These are phyloP conservation scores for Apiosordaria backusii DNA, from an alignment of 495 filamentous ascomycete genomes.

Conservation along the genomic window DNA sequence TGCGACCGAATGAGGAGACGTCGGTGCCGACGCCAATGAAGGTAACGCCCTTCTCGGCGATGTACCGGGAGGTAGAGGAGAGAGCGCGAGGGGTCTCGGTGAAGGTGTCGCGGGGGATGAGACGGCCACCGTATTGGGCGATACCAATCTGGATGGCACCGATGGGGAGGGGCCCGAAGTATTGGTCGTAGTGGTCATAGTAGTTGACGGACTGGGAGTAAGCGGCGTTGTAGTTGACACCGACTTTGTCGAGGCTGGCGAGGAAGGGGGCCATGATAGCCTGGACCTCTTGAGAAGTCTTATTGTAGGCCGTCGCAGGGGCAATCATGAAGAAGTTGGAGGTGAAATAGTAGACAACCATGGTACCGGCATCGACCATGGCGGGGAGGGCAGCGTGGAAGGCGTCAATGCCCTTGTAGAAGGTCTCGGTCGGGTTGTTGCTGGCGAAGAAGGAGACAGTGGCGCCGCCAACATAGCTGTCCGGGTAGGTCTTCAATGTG, in stretches of 20 bases:
- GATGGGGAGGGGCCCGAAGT: constrained; percentile 40
- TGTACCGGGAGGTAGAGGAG: constrained; percentile 38
- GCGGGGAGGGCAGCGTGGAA: constrained; percentile 27
- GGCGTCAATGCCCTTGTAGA: constrained; percentile 36
- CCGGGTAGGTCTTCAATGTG: constrained; percentile 43
- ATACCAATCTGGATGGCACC: constrained; percentile 44
- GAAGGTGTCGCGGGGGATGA: constrained; percentile 55
- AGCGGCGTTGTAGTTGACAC: constrained; percentile 27
- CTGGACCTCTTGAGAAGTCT: constrained; percentile 34
- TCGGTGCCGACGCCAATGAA: constrained; percentile 37
- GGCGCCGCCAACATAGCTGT: constrained; percentile 31
- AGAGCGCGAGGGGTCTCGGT: constrained; percentile 29
- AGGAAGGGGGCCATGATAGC: constrained; percentile 35
- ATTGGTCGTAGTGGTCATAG: constrained; percentile 44
- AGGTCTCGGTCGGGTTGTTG: constrained; percentile 39
- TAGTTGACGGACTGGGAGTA: constrained; percentile 40
- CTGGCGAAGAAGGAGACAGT: constrained; percentile 30
- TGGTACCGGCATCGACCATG: constrained; percentile 28
- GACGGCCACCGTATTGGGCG: constrained; percentile 56
- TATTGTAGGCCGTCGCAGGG: constrained; percentile 38
- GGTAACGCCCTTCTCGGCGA: constrained; percentile 40
- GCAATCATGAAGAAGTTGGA: constrained; percentile 45
- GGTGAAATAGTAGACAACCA: constrained; percentile 48
- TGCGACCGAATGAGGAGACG: constrained; percentile 26
- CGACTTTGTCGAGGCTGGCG: constrained; percentile 30